phyloP scores from a whole-genome alignment of 1,284 basidiomycete species.

The Sporisorium sorghi region DNA sequence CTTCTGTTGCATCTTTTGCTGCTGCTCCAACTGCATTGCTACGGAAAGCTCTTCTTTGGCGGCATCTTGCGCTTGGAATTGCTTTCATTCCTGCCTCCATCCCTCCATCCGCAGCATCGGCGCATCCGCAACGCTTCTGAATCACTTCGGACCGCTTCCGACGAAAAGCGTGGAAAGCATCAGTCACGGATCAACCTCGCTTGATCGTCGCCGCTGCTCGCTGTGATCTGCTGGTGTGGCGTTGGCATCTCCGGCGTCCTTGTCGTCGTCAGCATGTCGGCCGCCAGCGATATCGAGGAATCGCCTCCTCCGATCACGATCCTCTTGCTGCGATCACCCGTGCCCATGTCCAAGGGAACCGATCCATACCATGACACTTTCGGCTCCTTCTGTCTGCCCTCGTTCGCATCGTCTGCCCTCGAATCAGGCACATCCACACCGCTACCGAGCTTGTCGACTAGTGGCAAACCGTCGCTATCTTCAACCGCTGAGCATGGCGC shows the following conservation, averaged over 20 bases:
- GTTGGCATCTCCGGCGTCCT: not conserved
- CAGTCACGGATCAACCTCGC: not conserved
- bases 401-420: slow-evolving; percentile 62
- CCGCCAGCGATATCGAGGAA: slow-evolving; percentile 44
- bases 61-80: not conserved
- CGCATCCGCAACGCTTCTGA: slow-evolving; percentile 2
- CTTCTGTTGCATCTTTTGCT: not conserved
- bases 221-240: not conserved
- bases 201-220: not conserved
- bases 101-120: slow-evolving; percentile 7
- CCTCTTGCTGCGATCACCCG: slow-evolving; percentile 63
- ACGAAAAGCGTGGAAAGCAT: slow-evolving; percentile 8
- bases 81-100: not conserved
- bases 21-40: not conserved
- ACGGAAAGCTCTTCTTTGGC: not conserved
- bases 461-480: slow-evolving; percentile 20
- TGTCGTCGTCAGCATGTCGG: slow-evolving; percentile 22
- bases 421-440: slow-evolving; percentile 65
- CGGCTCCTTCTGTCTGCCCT: slow-evolving; percentile 66
- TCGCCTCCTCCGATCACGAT: slow-evolving; percentile 51
- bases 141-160: slow-evolving; percentile 1
- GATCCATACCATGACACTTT: slow-evolving; percentile 68
- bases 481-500: slow-evolving; percentile 28
- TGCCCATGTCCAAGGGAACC: slow-evolving; percentile 63
- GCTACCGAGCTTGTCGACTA: slow-evolving; percentile 29